Base-by-base conservation (phyloP, 2,329 filamentous ascomycete genomes). In the Scolecobasidium constrictum region DNA sequence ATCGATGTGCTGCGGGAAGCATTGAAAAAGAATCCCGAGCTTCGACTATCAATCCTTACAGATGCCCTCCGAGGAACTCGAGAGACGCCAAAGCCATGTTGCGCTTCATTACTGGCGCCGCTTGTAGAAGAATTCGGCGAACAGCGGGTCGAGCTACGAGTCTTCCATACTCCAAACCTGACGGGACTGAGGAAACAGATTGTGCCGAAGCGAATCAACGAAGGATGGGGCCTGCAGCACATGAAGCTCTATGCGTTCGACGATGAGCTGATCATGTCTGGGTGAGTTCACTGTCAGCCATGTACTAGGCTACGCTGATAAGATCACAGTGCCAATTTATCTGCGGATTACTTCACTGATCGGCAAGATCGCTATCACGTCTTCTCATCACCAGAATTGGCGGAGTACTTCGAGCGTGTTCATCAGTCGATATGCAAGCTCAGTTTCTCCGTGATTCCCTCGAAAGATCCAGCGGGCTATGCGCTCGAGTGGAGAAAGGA, bases 241-340 rank as follows among this genome's bases (percentile, higher is more conserved):
- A 98, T 98, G 90, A 98, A 98, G 71, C 70, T 98, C 1, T 98
- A 98, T 53, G 92, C 92, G 0, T 69, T 94, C 17, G 92, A 98
- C 53, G 87, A 98, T 55, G 87, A 94, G 60, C 83, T 98, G 45
- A 90, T 98, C 50, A 77, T 98, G 53, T 94, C 88, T 5, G 88
- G 87, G 77, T 86, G 72, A 48, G 67, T 43, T 28, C 16, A 11
- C 36, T 18, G 11, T 5, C 15, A 38, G 5, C 23, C 19, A 40
- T 23, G 21, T 17, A 12, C 15, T 11, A 13, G 4, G 4, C 16
- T n/a, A 33, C 11, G 9, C 44, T 38, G 18, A 36, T 33, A 40
- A 13, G 13, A 4, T 4, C 4, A 53, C 21, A 77, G 77, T 5
- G 92, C 92, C 13, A 98, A 98, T 52, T 67, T 98, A 5, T 94